Base-by-base conservation (phyloP, 2,329 filamentous ascomycete genomes). In the Trichophaea hybrida region DNA sequence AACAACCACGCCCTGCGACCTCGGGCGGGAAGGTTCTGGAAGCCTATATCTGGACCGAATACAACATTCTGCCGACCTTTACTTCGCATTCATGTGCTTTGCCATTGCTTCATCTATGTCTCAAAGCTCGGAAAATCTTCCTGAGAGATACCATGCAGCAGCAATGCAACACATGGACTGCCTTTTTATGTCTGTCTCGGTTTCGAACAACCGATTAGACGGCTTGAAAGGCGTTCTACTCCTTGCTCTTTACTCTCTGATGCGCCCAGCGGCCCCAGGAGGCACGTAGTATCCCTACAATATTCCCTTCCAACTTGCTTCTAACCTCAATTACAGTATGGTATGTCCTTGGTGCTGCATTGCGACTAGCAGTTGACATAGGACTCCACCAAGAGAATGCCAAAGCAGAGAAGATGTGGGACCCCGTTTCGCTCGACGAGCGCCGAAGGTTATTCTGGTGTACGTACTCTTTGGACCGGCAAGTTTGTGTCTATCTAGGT, bases 31-130 rank as follows among this genome's bases (percentile, higher is more conserved):
- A 0, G 80, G 56, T 6, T 59, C 85, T 31, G 78, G 80, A 53
- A 58, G 40, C 32, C 34, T n/a, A 6, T 13, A 44, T 10, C 4
- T 51, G 31, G 59, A 33, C 32, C 56, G 40, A 40, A 55, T 49
- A 24, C 64, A 67, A 44, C 59, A 68, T 17, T 57, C 64, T 17
- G 58, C 66, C 57, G 89, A 95, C 72, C 77, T 94, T 12, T 97
- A 96, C 73, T 82, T 93, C 74, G 77, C 96, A 65, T 96, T 96
- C 72, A 96, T 97, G 74, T 90, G 97, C 15, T 97, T 94, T 73
- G 91, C 91, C 10, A 96, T 97, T 68, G 91, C 91, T 6, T 85
- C 87, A n/a, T 90, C 89, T 24, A 94, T 96, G 63, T 58, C 70
- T 62, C 61, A 66, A 64, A 53, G 68, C 65, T 60, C 74, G 65